Evolutionary conservation across 2,329 filamentous ascomycete genomes (phyloP).

Genomic region (Aspergillus sp.): DNA sequence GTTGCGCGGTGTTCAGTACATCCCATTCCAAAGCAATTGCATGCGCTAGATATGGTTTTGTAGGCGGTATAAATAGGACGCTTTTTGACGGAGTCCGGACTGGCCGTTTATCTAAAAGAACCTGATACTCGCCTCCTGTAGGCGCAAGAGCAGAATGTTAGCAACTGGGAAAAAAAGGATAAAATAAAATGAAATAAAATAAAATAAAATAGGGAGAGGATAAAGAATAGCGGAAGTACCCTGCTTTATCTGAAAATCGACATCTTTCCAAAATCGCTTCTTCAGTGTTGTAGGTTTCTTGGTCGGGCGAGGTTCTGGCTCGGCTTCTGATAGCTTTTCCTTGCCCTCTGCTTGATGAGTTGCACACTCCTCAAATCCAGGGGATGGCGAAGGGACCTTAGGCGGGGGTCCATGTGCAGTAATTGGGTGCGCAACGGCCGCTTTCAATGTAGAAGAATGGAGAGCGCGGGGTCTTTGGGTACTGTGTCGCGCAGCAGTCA

Average conservation of each 20-base stretch:
- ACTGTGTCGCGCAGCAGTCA: slow-evolving; percentile 16
- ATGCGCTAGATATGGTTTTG: slow-evolving; percentile 77
- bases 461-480: slow-evolving; percentile 28
- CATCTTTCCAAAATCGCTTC: slow-evolving; percentile 88
- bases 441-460: slow-evolving; percentile 36
- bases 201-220: neutral
- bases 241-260: slow-evolving; percentile 65
- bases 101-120: slow-evolving; percentile 76
- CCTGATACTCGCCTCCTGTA: slow-evolving; percentile 52
- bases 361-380: slow-evolving; percentile 49
- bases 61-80: slow-evolving; percentile 68
- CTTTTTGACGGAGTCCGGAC: slow-evolving; percentile 75
- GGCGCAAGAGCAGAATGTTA: slow-evolving; percentile 3
- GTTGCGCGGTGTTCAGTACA: slow-evolving; percentile 73
- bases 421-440: slow-evolving; percentile 58
- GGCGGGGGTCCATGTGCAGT: slow-evolving; percentile 62
- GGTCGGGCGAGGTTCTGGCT: slow-evolving; percentile 28
- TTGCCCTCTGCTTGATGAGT: slow-evolving; percentile 47
- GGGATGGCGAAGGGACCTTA: slow-evolving; percentile 53
- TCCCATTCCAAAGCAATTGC: slow-evolving; percentile 95
- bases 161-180: neutral
- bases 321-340: slow-evolving; percentile 12
- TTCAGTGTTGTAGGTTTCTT: slow-evolving; percentile 48
- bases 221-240: slow-evolving; percentile 47
- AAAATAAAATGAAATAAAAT: too few relatives aligned